Percentiles rank a stretch among this genome's conserved stretches.
Conservation (phyloP, 2,329 filamentous ascomycete species). For the Pseudogymnoascus sp. region DNA sequence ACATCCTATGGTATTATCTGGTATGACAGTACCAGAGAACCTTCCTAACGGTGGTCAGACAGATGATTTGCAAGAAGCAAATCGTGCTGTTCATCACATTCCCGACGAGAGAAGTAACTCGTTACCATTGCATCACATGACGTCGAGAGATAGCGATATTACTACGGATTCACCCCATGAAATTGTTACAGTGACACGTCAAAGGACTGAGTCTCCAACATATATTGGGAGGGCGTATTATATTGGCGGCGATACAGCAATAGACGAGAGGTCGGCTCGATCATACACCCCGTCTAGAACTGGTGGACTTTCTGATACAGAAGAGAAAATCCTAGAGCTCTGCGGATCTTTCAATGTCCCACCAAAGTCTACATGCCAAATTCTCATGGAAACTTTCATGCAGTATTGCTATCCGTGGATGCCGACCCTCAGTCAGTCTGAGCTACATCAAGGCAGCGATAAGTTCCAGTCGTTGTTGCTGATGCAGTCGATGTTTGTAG, state of each 20-base stretch:
- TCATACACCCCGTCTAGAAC: neutral
- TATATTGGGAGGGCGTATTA: slow-evolving; percentile 8
- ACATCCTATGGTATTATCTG: neutral
- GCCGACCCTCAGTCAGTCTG: neutral
- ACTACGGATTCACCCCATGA: neutral
- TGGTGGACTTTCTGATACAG: neutral
- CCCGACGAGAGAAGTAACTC: neutral
- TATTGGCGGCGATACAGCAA: neutral
- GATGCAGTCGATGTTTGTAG: neutral
- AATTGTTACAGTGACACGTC: neutral
- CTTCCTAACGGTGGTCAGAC: neutral
- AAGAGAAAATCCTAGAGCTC: neutral
- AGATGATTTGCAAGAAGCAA: neutral
- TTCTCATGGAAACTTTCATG: neutral
- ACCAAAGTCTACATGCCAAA: neutral
- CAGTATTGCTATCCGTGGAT: neutral
- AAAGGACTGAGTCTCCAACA: slow-evolving; percentile 6
- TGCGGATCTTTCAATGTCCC: neutral
- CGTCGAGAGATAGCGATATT: neutral
- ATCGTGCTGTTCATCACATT: neutral
- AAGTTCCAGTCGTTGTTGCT: neutral
- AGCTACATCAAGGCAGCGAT: neutral
- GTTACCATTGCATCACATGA: neutral
- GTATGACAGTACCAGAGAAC: neutral
- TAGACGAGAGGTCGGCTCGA: slow-evolving; percentile 8